Base-by-base conservation (phyloP, 495 filamentous ascomycete genomes). In the Aspergillus saccharolyticus region DNA sequence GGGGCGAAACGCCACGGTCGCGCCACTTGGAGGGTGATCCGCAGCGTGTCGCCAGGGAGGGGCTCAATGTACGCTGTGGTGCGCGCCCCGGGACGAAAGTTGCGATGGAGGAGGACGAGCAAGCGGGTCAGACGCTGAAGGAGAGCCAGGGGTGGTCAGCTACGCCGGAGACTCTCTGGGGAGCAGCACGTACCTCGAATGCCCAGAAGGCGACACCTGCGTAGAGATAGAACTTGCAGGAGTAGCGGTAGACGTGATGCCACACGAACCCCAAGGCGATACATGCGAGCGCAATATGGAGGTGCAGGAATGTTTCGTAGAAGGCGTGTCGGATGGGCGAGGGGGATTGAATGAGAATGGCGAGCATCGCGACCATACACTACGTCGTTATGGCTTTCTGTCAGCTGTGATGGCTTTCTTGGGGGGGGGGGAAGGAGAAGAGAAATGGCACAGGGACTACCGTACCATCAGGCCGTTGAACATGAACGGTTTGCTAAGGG, bases 301-400 rank as follows among this genome's bases (percentile, higher is more conserved):
- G 54, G 42, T 85, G 62, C 58, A 90, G 82, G 73, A 91, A 91
- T 0, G 74, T 81, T 66, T 90, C 88, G 66, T 90, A 91, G 61
- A 83, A 89, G 19, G 86, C 86, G 66, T 90, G 88, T 33, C 88
- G 79, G 52, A 90, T 70, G 25, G 81, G 74, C 25, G 86, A 89
- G 14, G 77, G 71, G 4, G 88, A 83, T 61, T 90, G 87, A 52
- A 88, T 65, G 17, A 77, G 57, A 46, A 91, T 79, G 42, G 74
- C 80, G 67, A 58, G 88, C 77, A 1, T 82, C 78, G 49, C 76
- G 63, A 3, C 78, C 78, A 42, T 55, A 17, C 47, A 50, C 47
- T 50, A 20, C 19, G 25, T 33, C 84, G 75, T 1, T 77, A n/a
- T n/a, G n/a, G n/a, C n/a, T n/a, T n/a, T n/a, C n/a, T n/a, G n/a